Conservation (phyloP, 768 basidiomycete species). For the Amylocystis lapponica region DNA sequence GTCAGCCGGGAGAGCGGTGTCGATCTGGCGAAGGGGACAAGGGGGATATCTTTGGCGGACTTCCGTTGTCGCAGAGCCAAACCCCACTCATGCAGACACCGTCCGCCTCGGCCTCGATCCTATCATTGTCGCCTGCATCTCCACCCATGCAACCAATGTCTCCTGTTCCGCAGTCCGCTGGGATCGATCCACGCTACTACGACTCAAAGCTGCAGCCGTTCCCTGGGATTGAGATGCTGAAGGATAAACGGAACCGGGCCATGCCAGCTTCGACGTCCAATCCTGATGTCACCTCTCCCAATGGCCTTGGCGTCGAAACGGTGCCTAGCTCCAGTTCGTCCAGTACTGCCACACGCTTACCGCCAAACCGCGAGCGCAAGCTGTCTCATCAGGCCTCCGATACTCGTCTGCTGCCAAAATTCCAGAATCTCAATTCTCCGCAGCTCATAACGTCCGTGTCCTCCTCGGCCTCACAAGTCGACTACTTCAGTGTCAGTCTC, state of each 20-base stretch:
- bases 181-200: conserved; percentile 68
- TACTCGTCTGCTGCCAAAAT: conserved; percentile 53
- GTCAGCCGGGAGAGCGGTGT: conserved; percentile 73
- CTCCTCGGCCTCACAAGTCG: conserved; percentile 43
- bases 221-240: conserved; percentile 77
- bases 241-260: conserved; percentile 62
- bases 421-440: conserved; percentile 35
- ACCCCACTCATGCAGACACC: conserved; percentile 48
- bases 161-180: conserved; percentile 72
- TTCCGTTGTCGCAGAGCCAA: conserved; percentile 35
- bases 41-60: conserved; percentile 24
- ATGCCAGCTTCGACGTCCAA: conserved; percentile 43
- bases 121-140: conserved; percentile 53
- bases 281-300: conserved; percentile 41
- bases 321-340: conserved; percentile 41
- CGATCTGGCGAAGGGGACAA: conserved; percentile 58
- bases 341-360: conserved; percentile 41
- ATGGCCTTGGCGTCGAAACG: conserved; percentile 37
- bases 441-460: conserved; percentile 33
- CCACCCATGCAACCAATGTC: conserved; percentile 52
- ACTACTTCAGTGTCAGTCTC: conserved; percentile 40
- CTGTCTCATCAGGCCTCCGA: conserved; percentile 69
- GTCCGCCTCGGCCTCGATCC: conserved; percentile 58
- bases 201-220: conserved; percentile 84
- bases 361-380: conserved; percentile 51